Percentiles rank a stretch among this genome's conserved stretches.
Evolutionary conservation across 1,284 basidiomycete genomes (phyloP).

Genomic region (Peniophora sp.): DNA sequence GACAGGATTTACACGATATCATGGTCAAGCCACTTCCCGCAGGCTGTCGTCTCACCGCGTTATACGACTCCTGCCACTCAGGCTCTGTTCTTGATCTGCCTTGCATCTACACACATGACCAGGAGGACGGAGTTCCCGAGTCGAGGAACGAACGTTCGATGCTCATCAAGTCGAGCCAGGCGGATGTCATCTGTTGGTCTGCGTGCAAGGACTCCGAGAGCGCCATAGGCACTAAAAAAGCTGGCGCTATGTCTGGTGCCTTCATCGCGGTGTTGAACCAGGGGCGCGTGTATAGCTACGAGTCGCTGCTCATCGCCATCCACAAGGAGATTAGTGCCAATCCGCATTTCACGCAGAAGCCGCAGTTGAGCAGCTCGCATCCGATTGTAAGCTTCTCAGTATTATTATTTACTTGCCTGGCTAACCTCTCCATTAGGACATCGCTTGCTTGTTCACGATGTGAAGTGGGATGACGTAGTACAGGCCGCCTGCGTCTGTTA

Average conservation of each 20-base stretch:
- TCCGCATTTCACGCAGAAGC: constrained; percentile 70
- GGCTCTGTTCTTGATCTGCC: constrained; percentile 28
- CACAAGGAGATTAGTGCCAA: constrained; percentile 52
- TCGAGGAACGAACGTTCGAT: constrained; percentile 59
- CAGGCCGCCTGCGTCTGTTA: too few species aligned
- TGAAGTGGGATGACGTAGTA: too few species aligned
- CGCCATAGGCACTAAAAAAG: constrained; percentile 82
- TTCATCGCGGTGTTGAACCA: constrained; percentile 60
- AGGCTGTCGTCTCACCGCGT: constrained; percentile 83
- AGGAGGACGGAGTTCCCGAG: constrained; percentile 31
- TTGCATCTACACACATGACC: constrained; percentile 57
- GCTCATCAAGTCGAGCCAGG: constrained; percentile 71
- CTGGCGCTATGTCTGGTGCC: constrained; percentile 79
- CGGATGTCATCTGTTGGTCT: constrained; percentile 74
- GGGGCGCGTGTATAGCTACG: constrained; percentile 73
- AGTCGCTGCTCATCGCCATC: constrained; percentile 66
- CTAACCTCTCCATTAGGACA: too few species aligned
- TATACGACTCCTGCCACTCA: constrained; percentile 64
- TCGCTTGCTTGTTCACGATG: too few species aligned
- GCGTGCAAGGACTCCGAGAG: constrained; percentile 94
- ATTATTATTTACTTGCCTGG: too few species aligned
- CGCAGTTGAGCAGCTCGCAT: constrained; percentile 70
- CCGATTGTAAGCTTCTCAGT: constrained; percentile 36
- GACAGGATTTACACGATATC: constrained; percentile 48
- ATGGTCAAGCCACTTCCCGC: constrained; percentile 71